Percentiles rank a stretch among this genome's conserved stretches.
Evolutionary conservation across 371 early-diverging fungal genomes (phyloP).

Genomic region (Mucor mucedo): DNA sequence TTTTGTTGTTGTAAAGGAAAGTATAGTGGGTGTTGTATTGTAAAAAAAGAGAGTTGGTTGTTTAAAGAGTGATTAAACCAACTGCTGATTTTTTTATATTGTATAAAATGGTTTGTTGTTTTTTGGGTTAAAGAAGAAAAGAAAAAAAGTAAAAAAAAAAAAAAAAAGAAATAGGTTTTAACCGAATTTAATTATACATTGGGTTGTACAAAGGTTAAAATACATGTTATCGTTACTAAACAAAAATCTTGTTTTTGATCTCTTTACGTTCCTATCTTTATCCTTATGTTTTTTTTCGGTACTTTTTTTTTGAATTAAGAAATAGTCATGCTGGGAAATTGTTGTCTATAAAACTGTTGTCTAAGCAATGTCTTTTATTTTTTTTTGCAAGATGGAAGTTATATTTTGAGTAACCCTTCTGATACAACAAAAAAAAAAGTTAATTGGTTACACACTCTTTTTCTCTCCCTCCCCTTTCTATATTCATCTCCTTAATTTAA

Average conservation of each 20-base stretch:
- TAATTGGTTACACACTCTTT: slow-evolving; percentile 3
- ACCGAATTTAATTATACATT: slow-evolving; percentile 17
- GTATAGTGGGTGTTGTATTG: slow-evolving; percentile 9
- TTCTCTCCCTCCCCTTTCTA: neutral
- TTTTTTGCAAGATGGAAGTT: neutral
- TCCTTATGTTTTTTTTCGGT: neutral
- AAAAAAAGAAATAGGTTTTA: slow-evolving; percentile 9
- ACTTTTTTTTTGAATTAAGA: neutral
- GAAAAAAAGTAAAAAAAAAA: slow-evolving; percentile 10
- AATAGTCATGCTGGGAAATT: neutral
- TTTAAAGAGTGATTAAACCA: slow-evolving; percentile 29
- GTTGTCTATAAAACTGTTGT: neutral
- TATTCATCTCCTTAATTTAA: neutral
- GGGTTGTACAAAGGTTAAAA: slow-evolving; percentile 24
- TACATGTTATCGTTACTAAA: slow-evolving; percentile 5
- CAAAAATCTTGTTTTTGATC: neutral
- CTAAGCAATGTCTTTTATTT: neutral
- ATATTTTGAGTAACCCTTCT: slow-evolving; percentile 37
- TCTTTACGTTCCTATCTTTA: neutral
- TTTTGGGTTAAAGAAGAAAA: slow-evolving; percentile 8
- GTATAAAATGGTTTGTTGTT: neutral
- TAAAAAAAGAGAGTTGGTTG: neutral
- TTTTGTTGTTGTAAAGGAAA: slow-evolving; percentile 22
- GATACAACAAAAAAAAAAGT: slow-evolving; percentile 19
- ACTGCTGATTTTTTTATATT: slow-evolving; percentile 10